Base-by-base conservation (phyloP, 108 stramenopile genomes). In the Pseudonitzschia multiseries region DNA sequence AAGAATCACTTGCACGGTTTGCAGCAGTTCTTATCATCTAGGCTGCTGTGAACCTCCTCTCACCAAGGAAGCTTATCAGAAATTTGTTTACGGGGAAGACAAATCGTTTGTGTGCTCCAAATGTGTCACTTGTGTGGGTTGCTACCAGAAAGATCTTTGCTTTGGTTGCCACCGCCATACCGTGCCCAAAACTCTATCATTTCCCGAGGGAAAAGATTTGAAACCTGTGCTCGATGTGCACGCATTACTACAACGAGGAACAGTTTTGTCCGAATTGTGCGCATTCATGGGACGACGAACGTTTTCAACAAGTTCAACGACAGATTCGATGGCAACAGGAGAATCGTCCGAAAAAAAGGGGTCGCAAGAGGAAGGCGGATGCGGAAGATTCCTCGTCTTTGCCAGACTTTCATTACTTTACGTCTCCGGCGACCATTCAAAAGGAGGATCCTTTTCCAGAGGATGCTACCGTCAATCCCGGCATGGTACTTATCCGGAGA, bases 191-290 rank as follows among this genome's bases (percentile, higher is more conserved):
- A 69, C 81, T 28, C 67, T 86, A 54, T 70, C 76, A 20, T 79
- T 83, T 57, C 70, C 60, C 13, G 64, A 67, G 29, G 70, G 50
- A 15, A 69, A 77, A 20, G 70, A 78, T 42, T 43, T 86, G 24
- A 46, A n/a, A 78, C 42, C 70, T 90, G 22, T 91, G 90, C 65
- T 72, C 71, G 46, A 73, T 72, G 71, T 91, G 90, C 57, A 69
- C 41, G 31, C 60, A 75, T n/a, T 71, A 76, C 17, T 91, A 86
- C 68, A 77, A 77, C 13, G 43, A 59, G 33, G 66, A 79, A 17
- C 73, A 79, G 52, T 91, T 63, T 57, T 91, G 90, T 53, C 82
- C 84, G 40, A 79, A 83, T 27, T 91, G 90, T 53, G 83, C 80
- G 4, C 86, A 85, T 60, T 66, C 81, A 10, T 88, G 84, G 84